Evolutionary conservation across 768 basidiomycete species (phyloP).

Genomic region (Suillus subluteus): DNA sequence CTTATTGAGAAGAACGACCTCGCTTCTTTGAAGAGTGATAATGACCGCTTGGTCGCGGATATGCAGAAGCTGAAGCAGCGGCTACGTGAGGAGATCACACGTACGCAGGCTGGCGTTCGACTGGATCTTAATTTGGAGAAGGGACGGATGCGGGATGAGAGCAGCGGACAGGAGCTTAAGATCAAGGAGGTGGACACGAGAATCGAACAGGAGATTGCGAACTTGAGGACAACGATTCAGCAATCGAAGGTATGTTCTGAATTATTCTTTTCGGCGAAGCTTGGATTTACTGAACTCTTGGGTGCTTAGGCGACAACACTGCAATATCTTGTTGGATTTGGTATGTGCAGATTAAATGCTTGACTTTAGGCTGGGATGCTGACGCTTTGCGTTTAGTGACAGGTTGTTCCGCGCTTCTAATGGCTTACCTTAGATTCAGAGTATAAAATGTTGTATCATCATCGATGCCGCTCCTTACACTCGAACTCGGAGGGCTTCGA

Average conservation of each 20-base stretch:
- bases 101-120: constrained; percentile 91
- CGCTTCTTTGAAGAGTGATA: constrained; percentile 94
- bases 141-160: constrained; percentile 93
- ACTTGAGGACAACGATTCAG: constrained; percentile 80
- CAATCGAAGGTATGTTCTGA: constrained; percentile 70
- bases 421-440: constrained; percentile 84
- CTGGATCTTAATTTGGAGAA: constrained; percentile 97
- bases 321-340: constrained; percentile 87
- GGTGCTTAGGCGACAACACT: constrained; percentile 71
- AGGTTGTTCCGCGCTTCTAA: constrained; percentile 81
- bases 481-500: neutral
- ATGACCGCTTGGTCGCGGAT: constrained; percentile 88
- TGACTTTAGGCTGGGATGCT: constrained; percentile 10
- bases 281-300: constrained; percentile 3
- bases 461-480: neutral
- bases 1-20: constrained; percentile 97
- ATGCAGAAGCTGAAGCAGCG: constrained; percentile 95
- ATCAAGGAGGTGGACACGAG: constrained; percentile 97
- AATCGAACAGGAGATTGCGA: constrained; percentile 95
- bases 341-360: constrained; percentile 45
- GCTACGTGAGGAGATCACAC: constrained; percentile 86
- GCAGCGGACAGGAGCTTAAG: constrained; percentile 89
- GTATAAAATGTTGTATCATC: constrained; percentile 24
- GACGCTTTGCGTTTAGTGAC: constrained; percentile 57
- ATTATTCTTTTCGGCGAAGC: neutral